Conservation (phyloP, 139 green algal genomes). For the Gonium pectorale region DNA sequence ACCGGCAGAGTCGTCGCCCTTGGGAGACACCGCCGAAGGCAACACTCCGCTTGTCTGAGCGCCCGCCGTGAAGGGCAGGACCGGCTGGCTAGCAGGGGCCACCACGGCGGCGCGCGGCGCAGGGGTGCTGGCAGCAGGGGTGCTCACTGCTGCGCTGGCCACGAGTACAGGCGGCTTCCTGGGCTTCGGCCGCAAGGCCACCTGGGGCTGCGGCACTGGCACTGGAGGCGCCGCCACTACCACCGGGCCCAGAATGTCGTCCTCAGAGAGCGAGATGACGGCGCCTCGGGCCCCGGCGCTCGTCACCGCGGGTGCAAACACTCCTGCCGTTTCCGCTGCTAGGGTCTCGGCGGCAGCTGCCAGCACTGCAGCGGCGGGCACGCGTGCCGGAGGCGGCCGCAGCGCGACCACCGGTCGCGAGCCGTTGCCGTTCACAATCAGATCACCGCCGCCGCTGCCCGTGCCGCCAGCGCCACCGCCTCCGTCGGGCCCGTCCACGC, state of each 20-base stretch:
- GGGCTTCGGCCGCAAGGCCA: too few species aligned
- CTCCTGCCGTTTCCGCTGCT: too few species aligned
- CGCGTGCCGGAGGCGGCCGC: background rate
- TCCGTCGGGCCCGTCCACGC: background rate
- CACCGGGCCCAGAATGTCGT: background rate
- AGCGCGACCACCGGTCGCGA: background rate
- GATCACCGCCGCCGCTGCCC: background rate
- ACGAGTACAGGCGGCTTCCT: too few species aligned
- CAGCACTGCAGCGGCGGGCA: background rate
- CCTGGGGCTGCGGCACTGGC: background rate
- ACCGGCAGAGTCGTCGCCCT: background rate
- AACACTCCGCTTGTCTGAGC: too few species aligned
- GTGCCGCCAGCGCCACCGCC: background rate
- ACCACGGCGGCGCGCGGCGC: background rate
- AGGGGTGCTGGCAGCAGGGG: background rate
- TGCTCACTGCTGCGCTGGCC: background rate
- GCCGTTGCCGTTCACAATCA: background rate
- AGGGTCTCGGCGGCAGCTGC: background rate
- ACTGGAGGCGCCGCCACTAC: background rate
- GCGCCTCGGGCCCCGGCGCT: background rate
- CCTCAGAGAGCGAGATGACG: background rate
- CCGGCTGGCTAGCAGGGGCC: background rate
- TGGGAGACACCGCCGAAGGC: background rate
- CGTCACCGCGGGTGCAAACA: background rate
- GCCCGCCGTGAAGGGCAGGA: constrained; percentile 14